These are phyloP conservation scores for Gentiana straminea DNA, from an alignment of 257 asterid species.

Conservation along the genomic window DNA sequence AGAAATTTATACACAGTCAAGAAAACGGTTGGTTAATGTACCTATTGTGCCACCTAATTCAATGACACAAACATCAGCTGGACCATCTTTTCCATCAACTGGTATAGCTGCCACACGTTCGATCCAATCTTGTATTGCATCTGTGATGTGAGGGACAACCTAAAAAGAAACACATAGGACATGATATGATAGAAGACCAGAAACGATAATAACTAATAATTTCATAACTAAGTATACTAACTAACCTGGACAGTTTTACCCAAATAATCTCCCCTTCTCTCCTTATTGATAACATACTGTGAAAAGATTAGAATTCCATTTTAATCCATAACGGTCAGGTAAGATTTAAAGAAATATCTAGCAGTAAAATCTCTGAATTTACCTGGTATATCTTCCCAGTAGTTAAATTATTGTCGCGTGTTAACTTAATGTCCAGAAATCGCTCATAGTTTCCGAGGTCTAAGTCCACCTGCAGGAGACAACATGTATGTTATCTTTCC, in stretches of 20 bases:
- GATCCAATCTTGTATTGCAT: conserved; percentile 42
- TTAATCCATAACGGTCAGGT: conserved; percentile 7
- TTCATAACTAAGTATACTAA: conserved; percentile 1
- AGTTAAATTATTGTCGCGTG: conserved; percentile 78
- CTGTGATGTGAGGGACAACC: conserved; percentile 47
- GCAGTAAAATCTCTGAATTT: not conserved
- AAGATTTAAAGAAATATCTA: not conserved
- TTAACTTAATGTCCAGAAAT: conserved; percentile 66
- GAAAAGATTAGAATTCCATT: conserved; percentile 4
- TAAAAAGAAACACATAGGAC: conserved; percentile 6
- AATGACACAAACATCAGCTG: conserved; percentile 48
- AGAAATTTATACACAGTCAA: not conserved
- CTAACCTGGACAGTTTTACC: conserved; percentile 43
- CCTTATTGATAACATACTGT: conserved; percentile 35
- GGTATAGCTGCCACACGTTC: conserved; percentile 36
- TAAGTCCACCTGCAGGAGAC: conserved; percentile 74
- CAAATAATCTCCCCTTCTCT: conserved; percentile 41
- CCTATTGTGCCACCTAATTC: conserved; percentile 48
- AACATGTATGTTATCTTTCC: not conserved
- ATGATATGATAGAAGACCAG: not conserved
- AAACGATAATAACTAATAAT: not conserved
- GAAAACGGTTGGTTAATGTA: not conserved
- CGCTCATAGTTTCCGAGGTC: conserved; percentile 98
- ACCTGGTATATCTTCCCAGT: conserved; percentile 94
- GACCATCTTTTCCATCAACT: conserved; percentile 41